A percentile compares a stretch with the other conserved stretches of the same genome.
Conservation (phyloP, 1,139 yeast genomes). For the Candida tropicalis region DNA sequence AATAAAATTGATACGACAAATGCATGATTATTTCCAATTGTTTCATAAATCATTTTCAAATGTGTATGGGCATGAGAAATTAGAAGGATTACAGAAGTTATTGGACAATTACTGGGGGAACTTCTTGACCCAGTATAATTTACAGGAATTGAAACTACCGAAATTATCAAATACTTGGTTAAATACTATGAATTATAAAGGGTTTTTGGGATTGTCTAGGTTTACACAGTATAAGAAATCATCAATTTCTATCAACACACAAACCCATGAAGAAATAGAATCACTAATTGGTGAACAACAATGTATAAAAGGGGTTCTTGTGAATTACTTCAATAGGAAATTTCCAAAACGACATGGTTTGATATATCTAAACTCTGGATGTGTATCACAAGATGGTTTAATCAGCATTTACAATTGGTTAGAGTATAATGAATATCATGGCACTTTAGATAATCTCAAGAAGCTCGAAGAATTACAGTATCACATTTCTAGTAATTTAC, state of each 20-base stretch:
- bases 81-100: constrained; percentile 19
- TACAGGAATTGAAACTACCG: constrained; percentile 21
- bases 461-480: constrained; percentile 19
- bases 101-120: constrained; percentile 34
- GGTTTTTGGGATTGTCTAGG: constrained; percentile 38
- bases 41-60: constrained; percentile 28
- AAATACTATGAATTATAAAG: constrained; percentile 36
- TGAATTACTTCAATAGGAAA: constrained; percentile 28
- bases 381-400: constrained; percentile 20
- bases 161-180: constrained; percentile 30
- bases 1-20: constrained; percentile 23
- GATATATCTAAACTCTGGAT: constrained; percentile 22
- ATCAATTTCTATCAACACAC: constrained; percentile 25
- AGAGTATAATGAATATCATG: constrained; percentile 36
- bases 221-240: constrained; percentile 30
- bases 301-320: constrained; percentile 29
- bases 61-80: constrained; percentile 22
- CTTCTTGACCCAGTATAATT: constrained; percentile 31
- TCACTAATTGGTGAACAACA: neutral
- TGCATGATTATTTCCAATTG: constrained; percentile 30
- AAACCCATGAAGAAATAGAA: constrained; percentile 14
- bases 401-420: constrained; percentile 34
- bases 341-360: constrained; percentile 39
- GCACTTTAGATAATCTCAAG: constrained; percentile 21
- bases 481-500: constrained; percentile 12